These are phyloP conservation scores for Sordariomycetes sp. DNA, from an alignment of 2,329 filamentous ascomycete genomes.

Conservation along the genomic window DNA sequence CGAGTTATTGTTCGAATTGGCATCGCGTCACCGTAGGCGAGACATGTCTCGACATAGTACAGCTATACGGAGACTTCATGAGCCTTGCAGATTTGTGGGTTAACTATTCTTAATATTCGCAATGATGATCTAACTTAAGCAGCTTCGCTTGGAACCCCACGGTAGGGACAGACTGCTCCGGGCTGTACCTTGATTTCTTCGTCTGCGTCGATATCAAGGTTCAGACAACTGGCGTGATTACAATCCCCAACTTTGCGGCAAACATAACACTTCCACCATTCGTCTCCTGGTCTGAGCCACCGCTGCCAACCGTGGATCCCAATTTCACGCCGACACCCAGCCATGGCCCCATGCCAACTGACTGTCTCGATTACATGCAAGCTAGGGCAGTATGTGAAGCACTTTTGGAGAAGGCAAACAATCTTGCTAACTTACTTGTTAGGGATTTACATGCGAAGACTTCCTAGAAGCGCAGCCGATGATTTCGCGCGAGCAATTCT, in stretches of 20 bases:
- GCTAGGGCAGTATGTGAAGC: too few relatives aligned
- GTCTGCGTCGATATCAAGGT: neutral
- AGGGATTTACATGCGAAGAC: slow-evolving; percentile 1
- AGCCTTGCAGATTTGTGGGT: too few relatives aligned
- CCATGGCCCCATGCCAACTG: slow-evolving; percentile 4
- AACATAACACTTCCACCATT: too few relatives aligned
- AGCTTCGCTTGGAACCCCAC: neutral
- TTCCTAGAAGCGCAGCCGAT: slow-evolving; percentile 6
- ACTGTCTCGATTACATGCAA: slow-evolving; percentile 1
- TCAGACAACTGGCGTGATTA: too few relatives aligned
- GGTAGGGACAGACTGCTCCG: neutral
- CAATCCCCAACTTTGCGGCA: too few relatives aligned
- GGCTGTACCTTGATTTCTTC: neutral
- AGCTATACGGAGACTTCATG: neutral
- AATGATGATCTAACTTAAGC: neutral
- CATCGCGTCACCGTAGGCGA: slow-evolving; percentile 1
- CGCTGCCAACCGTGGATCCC: slow-evolving; percentile 1
- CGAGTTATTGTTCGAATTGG: slow-evolving; percentile 1
- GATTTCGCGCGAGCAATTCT: slow-evolving; percentile 14
- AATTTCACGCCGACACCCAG: slow-evolving; percentile 5
- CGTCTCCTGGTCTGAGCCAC: neutral
- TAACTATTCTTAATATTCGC: too few relatives aligned
- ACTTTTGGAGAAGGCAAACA: too few relatives aligned
- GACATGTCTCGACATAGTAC: neutral
- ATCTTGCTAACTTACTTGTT: neutral